Conservation (phyloP, 1,284 basidiomycete species). For the Athelia sp. region DNA sequence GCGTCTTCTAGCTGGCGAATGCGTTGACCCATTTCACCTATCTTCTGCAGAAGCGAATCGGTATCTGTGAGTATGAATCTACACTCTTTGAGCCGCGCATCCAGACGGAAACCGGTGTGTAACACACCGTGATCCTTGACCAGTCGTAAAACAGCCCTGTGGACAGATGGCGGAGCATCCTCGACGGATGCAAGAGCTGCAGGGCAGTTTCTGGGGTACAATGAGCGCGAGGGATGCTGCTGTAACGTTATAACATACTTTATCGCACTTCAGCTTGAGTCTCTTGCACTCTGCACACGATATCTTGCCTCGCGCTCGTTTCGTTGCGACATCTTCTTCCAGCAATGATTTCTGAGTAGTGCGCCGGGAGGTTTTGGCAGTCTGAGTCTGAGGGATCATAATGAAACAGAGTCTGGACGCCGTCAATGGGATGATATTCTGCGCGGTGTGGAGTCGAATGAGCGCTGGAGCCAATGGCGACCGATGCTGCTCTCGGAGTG, state of each 20-base stretch:
- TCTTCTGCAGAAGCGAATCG: constrained; percentile 62
- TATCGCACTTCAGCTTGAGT: constrained; percentile 68
- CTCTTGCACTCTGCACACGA: constrained; percentile 56
- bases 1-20: constrained; percentile 70
- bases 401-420: neutral
- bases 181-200: constrained; percentile 40
- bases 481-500: too few relatives aligned
- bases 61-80: constrained; percentile 69
- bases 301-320: constrained; percentile 50
- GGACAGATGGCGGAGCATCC: constrained; percentile 50
- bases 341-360: constrained; percentile 32
- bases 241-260: constrained; percentile 13
- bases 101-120: neutral
- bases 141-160: constrained; percentile 51
- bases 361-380: constrained; percentile 17
- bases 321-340: constrained; percentile 46
- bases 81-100: constrained; percentile 10
- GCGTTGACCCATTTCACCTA: constrained; percentile 67
- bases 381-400: constrained; percentile 16
- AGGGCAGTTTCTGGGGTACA: constrained; percentile 29
- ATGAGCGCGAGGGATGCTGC: too few relatives aligned
- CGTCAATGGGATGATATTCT: too few relatives aligned
- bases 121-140: constrained; percentile 48
- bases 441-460: too few relatives aligned
- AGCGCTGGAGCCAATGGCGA: too few relatives aligned